Evolutionary conservation across 2,329 filamentous ascomycete genomes (phyloP), one percentile per base, ranked within the genome.

Genomic region (Aplosporella prunicola): DNA sequence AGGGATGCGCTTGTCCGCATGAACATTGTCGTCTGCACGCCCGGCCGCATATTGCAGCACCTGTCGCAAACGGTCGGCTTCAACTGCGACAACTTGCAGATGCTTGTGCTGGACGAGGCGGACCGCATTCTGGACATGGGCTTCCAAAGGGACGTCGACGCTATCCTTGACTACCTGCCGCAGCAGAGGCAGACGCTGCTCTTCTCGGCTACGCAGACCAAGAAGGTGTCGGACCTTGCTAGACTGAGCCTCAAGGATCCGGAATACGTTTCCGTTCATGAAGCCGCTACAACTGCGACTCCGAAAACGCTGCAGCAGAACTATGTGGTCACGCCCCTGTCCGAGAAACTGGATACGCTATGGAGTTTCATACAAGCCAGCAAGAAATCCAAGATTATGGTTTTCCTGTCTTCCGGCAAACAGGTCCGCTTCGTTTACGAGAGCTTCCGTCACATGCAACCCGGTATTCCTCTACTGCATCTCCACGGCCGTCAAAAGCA

Each of bases 41-140:
- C 91, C 0, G 91, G 91, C 2, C 77, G 91, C 23, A 93, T 98
- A 72, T 65, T 96, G 49, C 91, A 98, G 61, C 91, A 98, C 60
- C 69, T 98, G 52, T 89, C 93, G 52, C 88, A 95, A 66, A 96
- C 89, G 0, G 84, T 86, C 1, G 78, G 81, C 13, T 82, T 98
- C 54, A 86, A 89, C 46, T 82, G 89, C 45, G 82, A 91, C 56
- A 91, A 93, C 56, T 60, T 98, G 45, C 85, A 93, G 63, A 83
- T 98, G 57, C 67, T 98, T 34, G 88, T 98, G 0, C 68, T 98
- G 40, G 91, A 98, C 51, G 91, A 98, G 60, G 91, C 91, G 3
- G 91, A 98, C 59, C 77, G 91, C 25, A 95, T 95, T 53, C 78
- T 98, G 72, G 91, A 98, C 54, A 91, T 96, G 86, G 91, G 91